Conservation (phyloP, 306 rosid genomes). For the Medicago truncatula region MtrunA17r5.0-ANR NC_053044.1:17873001-17873500, state of each 20-base stretch:
- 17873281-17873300: constrained; percentile 99
- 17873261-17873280: constrained; percentile 90
- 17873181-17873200: constrained; percentile 86
- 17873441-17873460: constrained; percentile 99
- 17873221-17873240: constrained; percentile 96
- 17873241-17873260: constrained; percentile 93
- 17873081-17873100: constrained; percentile 79
- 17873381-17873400: constrained; percentile 91
- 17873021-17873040: constrained; percentile 98
- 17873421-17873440: constrained; percentile 94
- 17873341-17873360: constrained; percentile 78
- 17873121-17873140: constrained; percentile 95
- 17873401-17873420: constrained; percentile 95
- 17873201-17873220: constrained; percentile 98
- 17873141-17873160: constrained; percentile 96
- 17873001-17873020: constrained; percentile 97
- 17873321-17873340: constrained; percentile 64
- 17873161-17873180: constrained; percentile 97
- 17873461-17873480: constrained; percentile 95
- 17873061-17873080: constrained; percentile 85
- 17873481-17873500: constrained; percentile 88
- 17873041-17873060: constrained; percentile 94
- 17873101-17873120: constrained; percentile 97
- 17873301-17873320: constrained; percentile 94
- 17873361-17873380: constrained; percentile 84